A percentile compares a stretch with the other conserved stretches of the same genome.
phyloP scores from a whole-genome alignment of 1,284 basidiomycete genomes.

The Tilletia walkeri region DNA sequence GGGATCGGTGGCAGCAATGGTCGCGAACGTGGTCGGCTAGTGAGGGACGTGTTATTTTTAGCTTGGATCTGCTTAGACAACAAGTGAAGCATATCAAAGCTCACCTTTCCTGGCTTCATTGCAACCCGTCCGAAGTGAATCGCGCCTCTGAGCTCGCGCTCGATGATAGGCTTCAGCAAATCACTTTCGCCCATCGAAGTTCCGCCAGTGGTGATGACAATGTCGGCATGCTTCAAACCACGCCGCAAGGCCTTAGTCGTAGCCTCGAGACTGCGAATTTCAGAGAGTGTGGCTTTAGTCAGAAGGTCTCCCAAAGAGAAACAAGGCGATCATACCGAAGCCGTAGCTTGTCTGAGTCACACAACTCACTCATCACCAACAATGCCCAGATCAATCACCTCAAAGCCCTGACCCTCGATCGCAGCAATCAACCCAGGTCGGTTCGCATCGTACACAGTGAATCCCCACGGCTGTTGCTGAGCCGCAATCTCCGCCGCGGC shows the following conservation, averaged over 20 bases:
- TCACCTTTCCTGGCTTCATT: constrained; percentile 58
- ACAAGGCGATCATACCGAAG: background rate
- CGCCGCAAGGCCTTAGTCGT: constrained; percentile 65
- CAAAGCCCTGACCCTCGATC: constrained; percentile 70
- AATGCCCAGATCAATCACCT: constrained; percentile 78
- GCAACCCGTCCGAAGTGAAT: constrained; percentile 74
- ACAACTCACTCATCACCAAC: constrained; percentile 67
- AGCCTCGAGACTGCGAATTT: constrained; percentile 61
- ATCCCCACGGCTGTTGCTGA: constrained; percentile 34
- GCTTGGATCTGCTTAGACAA: too few species aligned
- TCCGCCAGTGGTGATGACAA: constrained; percentile 79
- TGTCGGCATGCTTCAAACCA: constrained; percentile 68
- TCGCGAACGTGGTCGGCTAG: constrained; percentile 73
- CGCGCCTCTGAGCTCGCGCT: constrained; percentile 70
- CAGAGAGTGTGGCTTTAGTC: too few species aligned
- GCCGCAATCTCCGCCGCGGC: constrained; percentile 59
- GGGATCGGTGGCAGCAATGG: constrained; percentile 58
- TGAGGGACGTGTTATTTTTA: background rate
- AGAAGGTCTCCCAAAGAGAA: background rate
- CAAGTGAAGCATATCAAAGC: background rate
- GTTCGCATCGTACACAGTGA: constrained; percentile 67
- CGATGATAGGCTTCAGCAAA: constrained; percentile 77
- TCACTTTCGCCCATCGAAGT: constrained; percentile 87
- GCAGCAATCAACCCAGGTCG: constrained; percentile 72
- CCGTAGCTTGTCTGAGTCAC: too few species aligned